Evolutionary conservation across 78 protist species (phyloP), one percentile per base, ranked within the genome.

Genomic region (Dictyostelium brefeldianum): DNA sequence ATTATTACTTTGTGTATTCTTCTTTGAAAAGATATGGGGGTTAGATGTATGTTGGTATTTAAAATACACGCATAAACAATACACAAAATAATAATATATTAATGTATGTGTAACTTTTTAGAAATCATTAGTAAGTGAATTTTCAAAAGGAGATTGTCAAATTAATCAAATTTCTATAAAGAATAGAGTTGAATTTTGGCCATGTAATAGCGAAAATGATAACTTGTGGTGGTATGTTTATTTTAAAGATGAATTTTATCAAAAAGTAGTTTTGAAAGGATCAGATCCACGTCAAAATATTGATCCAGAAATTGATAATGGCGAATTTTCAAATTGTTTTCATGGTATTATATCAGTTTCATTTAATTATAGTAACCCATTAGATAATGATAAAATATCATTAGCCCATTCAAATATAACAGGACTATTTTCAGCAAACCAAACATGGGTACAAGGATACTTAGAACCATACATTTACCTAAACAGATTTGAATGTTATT

Each of bases 201-300:
- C 75, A 67, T 67, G 75, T 67, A 67, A 31, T 67, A 31, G 46
- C 12, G 75, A 31, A 22, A 31, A 31, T 67, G 48, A 59, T 59
- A 59, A 59, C n/a, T 59, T 67, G 29, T 67, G 75, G 75, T 67
- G 75, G 75, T 67, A 27, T 29, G 22, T 31, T 15, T 67, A 25
- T 31, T 67, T 25, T 31, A 67, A 67, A 27, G 75, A 67, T 67
- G 29, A 25, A 11, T 67, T 31, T 31, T 5, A 27, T 25, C 22
- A 67, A 12, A 20, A 67, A 17, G 22, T 67, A 0, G 50, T 31
- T 67, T 12, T 31, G 20, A 67, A 31, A 31, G 75, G 41, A 12
- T 14, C 48, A 12, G 75, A 67, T 67, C 50, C 41, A 15, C 22
- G 15, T 12, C n/a, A 12, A 31, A 31, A 67, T 31, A 15, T 31